Evolutionary conservation across 2,329 filamentous ascomycete species (phyloP), one percentile per base, ranked within the genome.

Genomic region (Paecilomyces niveus): DNA sequence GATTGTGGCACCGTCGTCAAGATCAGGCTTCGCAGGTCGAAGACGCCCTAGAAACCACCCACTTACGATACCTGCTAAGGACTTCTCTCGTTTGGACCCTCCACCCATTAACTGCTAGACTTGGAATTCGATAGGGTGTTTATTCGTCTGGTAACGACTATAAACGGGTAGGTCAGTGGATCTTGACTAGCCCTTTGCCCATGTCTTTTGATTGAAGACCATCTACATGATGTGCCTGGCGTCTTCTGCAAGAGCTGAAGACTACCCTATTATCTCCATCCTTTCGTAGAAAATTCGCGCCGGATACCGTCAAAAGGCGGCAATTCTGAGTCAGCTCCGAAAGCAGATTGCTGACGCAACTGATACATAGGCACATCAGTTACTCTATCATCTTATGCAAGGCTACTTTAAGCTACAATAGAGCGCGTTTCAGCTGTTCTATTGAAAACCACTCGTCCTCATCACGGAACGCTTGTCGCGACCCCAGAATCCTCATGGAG

Each of bases 401-500:
- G 39, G 3, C 8, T 21, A 45, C 2, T n/a, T 21, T n/a, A n/a
- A 45, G 5, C 15, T 29, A 29, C 26, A 29, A 29, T 5, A 29
- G 26, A 29, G 26, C 5, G 26, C 26, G 26, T 29, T 29, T 29
- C 2, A 7, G 26, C 26, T 29, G 26, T 29, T 29, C 26, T 29
- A 18, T 45, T 18, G 39, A 45, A 4, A n/a, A 21, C 18, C 8
- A 45, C 15, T 45, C 6, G n/a, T n/a, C n/a, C 39, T 33, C 39
- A 18, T 18, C n/a, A 18, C 15, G 39, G 7, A 18, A 45, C 39
- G 7, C n/a, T 45, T 45, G 18, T 21, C 9, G 39, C n/a, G 18
- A 18, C 3, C 39, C 18, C 15, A 45, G 15, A 18, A 9, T 45
- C 39, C n/a, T 45, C 39, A 76, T 73, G 74, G 74, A 80, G 59